Conservation (phyloP, 495 filamentous ascomycete species). For the Coniosporium apollinis region DNA sequence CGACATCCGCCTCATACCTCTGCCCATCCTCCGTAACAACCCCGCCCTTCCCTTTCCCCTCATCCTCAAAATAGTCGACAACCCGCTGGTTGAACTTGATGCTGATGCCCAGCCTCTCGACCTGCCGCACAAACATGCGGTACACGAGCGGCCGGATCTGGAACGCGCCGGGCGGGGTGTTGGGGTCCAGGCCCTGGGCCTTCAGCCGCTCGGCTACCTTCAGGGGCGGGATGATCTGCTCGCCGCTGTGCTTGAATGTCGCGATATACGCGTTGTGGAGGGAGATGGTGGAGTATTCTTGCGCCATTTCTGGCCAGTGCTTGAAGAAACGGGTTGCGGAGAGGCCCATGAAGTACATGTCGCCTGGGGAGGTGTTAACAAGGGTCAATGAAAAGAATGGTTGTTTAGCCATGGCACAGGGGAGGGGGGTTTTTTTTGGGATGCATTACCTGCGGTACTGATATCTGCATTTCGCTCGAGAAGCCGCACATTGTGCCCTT, state of each 20-base stretch:
- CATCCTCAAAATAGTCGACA: constrained; percentile 34
- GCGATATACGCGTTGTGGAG: constrained; percentile 32
- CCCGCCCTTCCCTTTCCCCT: constrained; percentile 23
- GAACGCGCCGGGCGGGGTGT: constrained; percentile 22
- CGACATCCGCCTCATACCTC: constrained; percentile 33
- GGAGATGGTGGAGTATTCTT: constrained; percentile 29
- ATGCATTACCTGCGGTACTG: constrained; percentile 19
- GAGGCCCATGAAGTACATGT: constrained; percentile 35
- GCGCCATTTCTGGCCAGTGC: constrained; percentile 38
- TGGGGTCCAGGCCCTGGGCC: constrained; percentile 25
- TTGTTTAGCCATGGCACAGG: too few relatives aligned
- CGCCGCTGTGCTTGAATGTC: constrained; percentile 35
- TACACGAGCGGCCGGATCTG: constrained; percentile 36
- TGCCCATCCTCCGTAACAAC: constrained; percentile 33
- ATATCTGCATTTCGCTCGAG: constrained; percentile 30
- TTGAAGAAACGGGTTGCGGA: constrained; percentile 32
- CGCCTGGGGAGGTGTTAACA: constrained; percentile 30
- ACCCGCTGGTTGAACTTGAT: constrained; percentile 37
- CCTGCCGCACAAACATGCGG: constrained; percentile 36
- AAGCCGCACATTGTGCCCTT: constrained; percentile 44
- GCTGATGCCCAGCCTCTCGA: constrained; percentile 30
- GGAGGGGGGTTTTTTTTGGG: too few relatives aligned
- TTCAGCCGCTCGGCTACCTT: constrained; percentile 14
- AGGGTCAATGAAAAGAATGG: too few relatives aligned
- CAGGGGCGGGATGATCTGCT: constrained; percentile 23